Evolutionary conservation across 2,329 filamentous ascomycete genomes (phyloP).

Genomic region (Chaetomium olivaceum): DNA sequence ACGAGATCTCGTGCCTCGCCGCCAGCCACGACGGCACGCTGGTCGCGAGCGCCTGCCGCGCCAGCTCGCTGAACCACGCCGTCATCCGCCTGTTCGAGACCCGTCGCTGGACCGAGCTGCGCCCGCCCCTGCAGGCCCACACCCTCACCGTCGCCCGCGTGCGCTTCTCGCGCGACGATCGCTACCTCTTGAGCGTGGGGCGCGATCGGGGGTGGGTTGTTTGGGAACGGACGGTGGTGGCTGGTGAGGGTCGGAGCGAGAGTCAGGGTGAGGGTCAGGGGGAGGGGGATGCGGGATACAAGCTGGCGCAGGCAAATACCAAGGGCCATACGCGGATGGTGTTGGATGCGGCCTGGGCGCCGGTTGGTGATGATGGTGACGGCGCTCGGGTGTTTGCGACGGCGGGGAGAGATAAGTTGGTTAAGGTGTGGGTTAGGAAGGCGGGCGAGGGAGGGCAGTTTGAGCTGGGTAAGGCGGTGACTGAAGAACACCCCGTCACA

Average conservation of each 20-base stretch:
- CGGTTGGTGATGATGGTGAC: conserved; percentile 30
- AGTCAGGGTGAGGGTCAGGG: conserved; percentile 35
- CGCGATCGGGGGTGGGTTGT: conserved; percentile 89
- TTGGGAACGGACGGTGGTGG: conserved; percentile 46
- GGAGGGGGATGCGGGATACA: conserved; percentile 59
- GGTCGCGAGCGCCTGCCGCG: conserved; percentile 89
- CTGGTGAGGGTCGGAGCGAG: conserved; percentile 33
- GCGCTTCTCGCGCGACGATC: conserved; percentile 74
- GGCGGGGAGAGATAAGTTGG: conserved; percentile 82
- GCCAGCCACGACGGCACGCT: conserved; percentile 71
- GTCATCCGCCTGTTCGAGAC: conserved; percentile 92
- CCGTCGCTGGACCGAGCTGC: conserved; percentile 80
- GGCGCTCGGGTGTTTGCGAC: conserved; percentile 68
- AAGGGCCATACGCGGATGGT: conserved; percentile 95
- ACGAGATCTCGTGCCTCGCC: conserved; percentile 89
- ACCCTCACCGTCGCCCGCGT: conserved; percentile 82
- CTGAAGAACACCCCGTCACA: conserved; percentile 63
- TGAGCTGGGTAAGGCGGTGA: conserved; percentile 53
- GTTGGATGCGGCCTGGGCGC: conserved; percentile 79
- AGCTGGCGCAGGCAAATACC: conserved; percentile 63
- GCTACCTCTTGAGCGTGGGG: conserved; percentile 80
- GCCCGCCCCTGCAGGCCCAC: conserved; percentile 80
- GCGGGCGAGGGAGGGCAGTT: conserved; percentile 44
- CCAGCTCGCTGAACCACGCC: conserved; percentile 89
- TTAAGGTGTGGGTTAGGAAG: conserved; percentile 66